These are phyloP conservation scores for Corynespora cassiicola DNA, from an alignment of 2,329 filamentous ascomycete species.

Conservation along the genomic window DNA sequence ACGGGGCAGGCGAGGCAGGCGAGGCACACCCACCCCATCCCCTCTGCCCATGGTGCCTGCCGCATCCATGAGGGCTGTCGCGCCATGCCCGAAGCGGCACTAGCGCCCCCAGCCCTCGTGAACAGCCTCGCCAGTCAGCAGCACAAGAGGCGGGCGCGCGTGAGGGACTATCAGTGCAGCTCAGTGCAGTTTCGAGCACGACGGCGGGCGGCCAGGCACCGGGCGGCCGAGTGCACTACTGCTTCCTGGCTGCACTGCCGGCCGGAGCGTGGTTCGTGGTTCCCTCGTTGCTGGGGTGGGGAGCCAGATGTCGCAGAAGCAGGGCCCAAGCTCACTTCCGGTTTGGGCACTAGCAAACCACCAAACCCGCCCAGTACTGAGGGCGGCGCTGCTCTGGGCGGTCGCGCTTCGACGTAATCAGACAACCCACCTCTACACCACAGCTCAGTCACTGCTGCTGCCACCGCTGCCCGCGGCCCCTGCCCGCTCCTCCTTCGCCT, in stretches of 20 bases:
- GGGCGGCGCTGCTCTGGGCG: no score
- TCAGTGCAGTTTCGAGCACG: no score
- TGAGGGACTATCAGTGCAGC: no score
- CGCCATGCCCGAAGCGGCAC: constrained; percentile 16
- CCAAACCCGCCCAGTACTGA: constrained; percentile 7
- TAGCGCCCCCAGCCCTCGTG: constrained; percentile 19
- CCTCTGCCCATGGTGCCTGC: no score
- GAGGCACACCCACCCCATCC: no score
- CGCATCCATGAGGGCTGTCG: no score
- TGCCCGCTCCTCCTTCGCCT: constrained; percentile 9
- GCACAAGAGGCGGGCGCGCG: constrained; percentile 26
- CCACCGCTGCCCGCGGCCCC: constrained; percentile 2
- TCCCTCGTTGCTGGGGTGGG: no score
- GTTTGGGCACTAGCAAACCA: constrained; percentile 18
- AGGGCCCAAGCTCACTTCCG: constrained; percentile 24
- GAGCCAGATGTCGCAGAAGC: constrained; percentile 20
- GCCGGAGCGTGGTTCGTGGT: no score
- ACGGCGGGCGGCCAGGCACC: no score
- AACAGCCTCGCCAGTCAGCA: constrained; percentile 20
- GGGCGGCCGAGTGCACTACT: no score
- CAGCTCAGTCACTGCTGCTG: constrained; percentile 4
- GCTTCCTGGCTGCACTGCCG: no score
- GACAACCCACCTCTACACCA: constrained; percentile 1
- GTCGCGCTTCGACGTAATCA: constrained; percentile 10
- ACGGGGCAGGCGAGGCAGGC: no score